These are phyloP conservation scores for Phytophthora hibernalis DNA, from an alignment of 352 stramenopile species.

Conservation along the genomic window DNA sequence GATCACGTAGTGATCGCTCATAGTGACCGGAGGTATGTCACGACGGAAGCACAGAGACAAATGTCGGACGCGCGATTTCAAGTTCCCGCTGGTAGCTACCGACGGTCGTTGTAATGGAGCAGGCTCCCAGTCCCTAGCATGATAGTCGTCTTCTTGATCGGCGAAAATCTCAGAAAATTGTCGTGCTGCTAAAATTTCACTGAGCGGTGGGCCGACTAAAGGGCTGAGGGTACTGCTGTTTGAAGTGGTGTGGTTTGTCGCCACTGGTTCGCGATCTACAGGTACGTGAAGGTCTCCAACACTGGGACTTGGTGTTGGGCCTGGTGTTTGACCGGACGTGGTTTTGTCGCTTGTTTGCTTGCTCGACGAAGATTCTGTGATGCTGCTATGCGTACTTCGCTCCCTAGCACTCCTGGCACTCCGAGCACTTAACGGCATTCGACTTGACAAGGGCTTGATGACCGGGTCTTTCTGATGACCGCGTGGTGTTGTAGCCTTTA, in stretches of 20 bases:
- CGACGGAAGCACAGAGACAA: conserved; percentile 50
- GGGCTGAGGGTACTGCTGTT: not conserved
- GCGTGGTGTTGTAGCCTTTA: conserved; percentile 49
- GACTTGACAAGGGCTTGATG: conserved; percentile 44
- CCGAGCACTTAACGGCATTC: conserved; percentile 26
- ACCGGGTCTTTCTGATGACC: conserved; percentile 26
- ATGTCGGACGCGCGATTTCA: conserved; percentile 28
- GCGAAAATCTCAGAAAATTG: conserved; percentile 1
- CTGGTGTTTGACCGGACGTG: not conserved
- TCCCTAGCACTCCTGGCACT: conserved; percentile 24
- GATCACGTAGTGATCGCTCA: conserved; percentile 65
- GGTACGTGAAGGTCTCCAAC: conserved; percentile 1
- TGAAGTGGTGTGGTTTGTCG: not conserved
- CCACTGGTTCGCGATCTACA: not conserved
- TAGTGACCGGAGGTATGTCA: conserved; percentile 37
- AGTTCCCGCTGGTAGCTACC: conserved; percentile 17
- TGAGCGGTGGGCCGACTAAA: conserved; percentile 5
- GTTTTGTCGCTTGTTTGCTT: conserved; percentile 7
- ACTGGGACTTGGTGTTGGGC: conserved; percentile 23
- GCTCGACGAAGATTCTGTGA: conserved; percentile 11
- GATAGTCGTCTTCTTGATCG: conserved; percentile 17
- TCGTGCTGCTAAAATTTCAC: conserved; percentile 15
- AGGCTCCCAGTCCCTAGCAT: conserved; percentile 20
- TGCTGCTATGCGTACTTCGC: conserved; percentile 8
- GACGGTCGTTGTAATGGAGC: conserved; percentile 27